These are phyloP conservation scores for Eustoma russellianum DNA, from an alignment of 257 asterid genomes.

Conservation along the genomic window DNA sequence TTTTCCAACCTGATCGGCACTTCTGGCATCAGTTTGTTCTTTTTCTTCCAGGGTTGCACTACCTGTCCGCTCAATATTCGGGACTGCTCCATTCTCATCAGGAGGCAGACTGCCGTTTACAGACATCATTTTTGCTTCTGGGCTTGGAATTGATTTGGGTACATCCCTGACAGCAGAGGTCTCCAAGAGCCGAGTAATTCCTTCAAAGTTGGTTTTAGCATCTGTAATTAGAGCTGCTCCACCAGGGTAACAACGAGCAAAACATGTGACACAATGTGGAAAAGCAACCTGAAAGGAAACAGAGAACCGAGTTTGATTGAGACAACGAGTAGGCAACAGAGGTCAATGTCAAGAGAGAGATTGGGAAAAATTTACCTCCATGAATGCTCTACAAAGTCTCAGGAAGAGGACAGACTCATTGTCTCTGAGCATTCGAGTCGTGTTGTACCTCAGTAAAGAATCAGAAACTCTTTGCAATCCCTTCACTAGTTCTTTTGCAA, in stretches of 20 bases:
- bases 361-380: constrained; percentile 45
- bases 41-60: constrained; percentile 36
- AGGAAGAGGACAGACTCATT: constrained; percentile 77
- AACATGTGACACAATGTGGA: constrained; percentile 79
- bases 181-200: constrained; percentile 49
- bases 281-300: constrained; percentile 48
- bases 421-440: constrained; percentile 78
- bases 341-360: not conserved
- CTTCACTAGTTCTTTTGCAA: constrained; percentile 39
- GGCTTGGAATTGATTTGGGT: constrained; percentile 43
- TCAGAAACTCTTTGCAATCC: constrained; percentile 72
- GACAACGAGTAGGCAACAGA: no score
- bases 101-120: constrained; percentile 53
- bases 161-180: constrained; percentile 46
- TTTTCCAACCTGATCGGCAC: constrained; percentile 29
- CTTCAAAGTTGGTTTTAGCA: constrained; percentile 61
- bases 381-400: constrained; percentile 78
- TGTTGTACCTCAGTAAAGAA: constrained; percentile 76
- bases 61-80: constrained; percentile 28
- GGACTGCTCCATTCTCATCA: constrained; percentile 43
- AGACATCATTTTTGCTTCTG: constrained; percentile 28
- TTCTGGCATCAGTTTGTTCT: constrained; percentile 22
- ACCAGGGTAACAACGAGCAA: constrained; percentile 84
- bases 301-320: no score
- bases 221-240: constrained; percentile 65